A percentile compares a stretch with the other conserved stretches of the same genome.
These are phyloP conservation scores for Corymbia maculata DNA, from an alignment of 345 rosid species.

Conservation along the genomic window DNA sequence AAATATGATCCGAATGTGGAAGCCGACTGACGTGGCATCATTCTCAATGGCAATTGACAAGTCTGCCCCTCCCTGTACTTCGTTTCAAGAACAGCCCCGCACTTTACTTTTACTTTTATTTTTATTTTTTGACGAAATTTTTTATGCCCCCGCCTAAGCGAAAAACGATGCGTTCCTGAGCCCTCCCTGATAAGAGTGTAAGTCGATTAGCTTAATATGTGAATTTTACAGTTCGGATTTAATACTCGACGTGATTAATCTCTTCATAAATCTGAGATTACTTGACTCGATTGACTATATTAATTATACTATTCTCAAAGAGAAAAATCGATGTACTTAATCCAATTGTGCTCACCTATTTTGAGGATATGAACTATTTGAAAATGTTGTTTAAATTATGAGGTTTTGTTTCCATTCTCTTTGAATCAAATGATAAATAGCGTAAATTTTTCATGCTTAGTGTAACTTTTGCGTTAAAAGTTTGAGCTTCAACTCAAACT, in stretches of 20 bases:
- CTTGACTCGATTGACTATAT: neutral
- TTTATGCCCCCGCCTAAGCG: neutral
- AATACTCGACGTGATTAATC: neutral
- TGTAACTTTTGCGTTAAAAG: neutral
- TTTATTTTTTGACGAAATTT: neutral
- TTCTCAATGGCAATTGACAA: neutral
- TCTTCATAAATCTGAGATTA: neutral
- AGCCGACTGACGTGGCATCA: neutral
- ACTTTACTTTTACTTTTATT: fast-evolving
- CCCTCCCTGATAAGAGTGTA: neutral
- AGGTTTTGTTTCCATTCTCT: neutral
- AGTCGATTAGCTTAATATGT: neutral
- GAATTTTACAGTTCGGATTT: neutral
- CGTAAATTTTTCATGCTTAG: neutral
- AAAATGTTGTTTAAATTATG: neutral
- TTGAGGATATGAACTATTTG: neutral
- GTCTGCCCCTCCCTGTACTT: neutral
- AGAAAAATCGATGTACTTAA: neutral
- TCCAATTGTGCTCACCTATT: neutral
- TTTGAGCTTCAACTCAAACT: neutral
- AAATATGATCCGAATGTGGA: neutral
- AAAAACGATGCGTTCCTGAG: neutral
- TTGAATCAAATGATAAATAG: neutral
- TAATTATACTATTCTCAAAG: neutral
- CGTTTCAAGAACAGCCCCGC: neutral